Percentiles rank a stretch among this genome's conserved stretches.
These are phyloP conservation scores for Tetrahymena borealis DNA, from an alignment of 73 alveolate species.

Conservation along the genomic window DNA sequence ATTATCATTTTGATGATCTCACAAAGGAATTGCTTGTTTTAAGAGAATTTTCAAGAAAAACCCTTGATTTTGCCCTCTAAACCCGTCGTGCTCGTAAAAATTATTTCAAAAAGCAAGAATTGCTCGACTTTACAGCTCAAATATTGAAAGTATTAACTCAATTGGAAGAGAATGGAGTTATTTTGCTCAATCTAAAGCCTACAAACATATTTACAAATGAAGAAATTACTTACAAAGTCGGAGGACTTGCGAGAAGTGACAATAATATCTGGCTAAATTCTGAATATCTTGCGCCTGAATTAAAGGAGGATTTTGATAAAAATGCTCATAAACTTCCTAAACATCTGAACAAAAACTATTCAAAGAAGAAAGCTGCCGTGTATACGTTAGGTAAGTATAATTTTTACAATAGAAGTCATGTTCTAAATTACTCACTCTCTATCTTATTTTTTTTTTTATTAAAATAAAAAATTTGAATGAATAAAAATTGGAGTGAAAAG, in stretches of 20 bases:
- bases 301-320: neutral
- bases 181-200: neutral
- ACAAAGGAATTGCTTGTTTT: neutral
- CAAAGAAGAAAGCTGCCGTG: neutral
- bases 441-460: no score
- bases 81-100: neutral
- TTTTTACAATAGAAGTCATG: neutral
- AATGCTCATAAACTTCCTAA: neutral
- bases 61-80: neutral
- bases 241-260: neutral
- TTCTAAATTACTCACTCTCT: neutral
- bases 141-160: neutral
- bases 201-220: neutral
- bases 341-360: neutral
- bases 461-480: no score
- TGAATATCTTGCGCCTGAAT: neutral
- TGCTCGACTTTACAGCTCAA: neutral
- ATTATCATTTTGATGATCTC: neutral
- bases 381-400: neutral
- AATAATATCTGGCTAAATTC: neutral
- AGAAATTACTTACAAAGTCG: neutral
- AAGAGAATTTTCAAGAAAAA: neutral
- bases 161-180: neutral
- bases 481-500: no score
- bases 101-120: neutral